A percentile compares a stretch with the other conserved stretches of the same genome.
Evolutionary conservation across 2,329 filamentous ascomycete genomes (phyloP).

Genomic region (Amauroascus niger): DNA sequence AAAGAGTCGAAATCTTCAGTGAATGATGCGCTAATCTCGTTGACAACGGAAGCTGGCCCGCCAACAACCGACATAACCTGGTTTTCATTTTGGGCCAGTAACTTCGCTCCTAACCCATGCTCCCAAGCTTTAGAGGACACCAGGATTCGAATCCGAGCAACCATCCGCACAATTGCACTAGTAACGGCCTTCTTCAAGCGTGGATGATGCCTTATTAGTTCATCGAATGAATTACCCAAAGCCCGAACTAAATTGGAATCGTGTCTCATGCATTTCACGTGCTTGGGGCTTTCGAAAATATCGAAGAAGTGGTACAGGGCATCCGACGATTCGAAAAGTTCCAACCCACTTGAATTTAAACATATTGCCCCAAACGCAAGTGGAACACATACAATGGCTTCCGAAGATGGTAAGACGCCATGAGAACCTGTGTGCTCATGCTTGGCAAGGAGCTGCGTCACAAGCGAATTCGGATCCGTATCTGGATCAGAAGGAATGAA

Average conservation of each 20-base stretch:
- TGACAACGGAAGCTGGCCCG: slow-evolving; percentile 35
- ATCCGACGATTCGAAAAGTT: slow-evolving; percentile 71
- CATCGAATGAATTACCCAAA: slow-evolving; percentile 80
- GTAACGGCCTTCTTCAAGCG: slow-evolving; percentile 69
- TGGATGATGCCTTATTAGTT: slow-evolving; percentile 88
- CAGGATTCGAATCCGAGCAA: slow-evolving; percentile 66
- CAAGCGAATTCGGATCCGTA: slow-evolving; percentile 21
- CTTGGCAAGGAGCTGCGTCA: slow-evolving; percentile 27
- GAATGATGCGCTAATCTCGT: slow-evolving; percentile 27
- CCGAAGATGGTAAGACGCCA: slow-evolving; percentile 75
- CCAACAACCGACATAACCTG: slow-evolving; percentile 53
- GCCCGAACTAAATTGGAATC: slow-evolving; percentile 63
- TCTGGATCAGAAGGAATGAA: slow-evolving; percentile 20
- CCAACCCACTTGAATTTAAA: slow-evolving; percentile 76
- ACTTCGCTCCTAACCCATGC: slow-evolving; percentile 65
- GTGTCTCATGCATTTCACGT: slow-evolving; percentile 72
- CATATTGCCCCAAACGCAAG: slow-evolving; percentile 88
- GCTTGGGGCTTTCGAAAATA: slow-evolving; percentile 87
- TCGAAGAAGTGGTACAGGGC: slow-evolving; percentile 83
- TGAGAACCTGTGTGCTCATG: slow-evolving; percentile 41
- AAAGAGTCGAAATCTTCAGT: slow-evolving; percentile 22
- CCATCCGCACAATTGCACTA: slow-evolving; percentile 79
- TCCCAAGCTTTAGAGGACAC: slow-evolving; percentile 60
- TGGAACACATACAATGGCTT: slow-evolving; percentile 80
- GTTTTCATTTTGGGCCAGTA: slow-evolving; percentile 54